Base-by-base conservation (phyloP, 208 protist genomes). In the Novymonas esmeraldas region DNA sequence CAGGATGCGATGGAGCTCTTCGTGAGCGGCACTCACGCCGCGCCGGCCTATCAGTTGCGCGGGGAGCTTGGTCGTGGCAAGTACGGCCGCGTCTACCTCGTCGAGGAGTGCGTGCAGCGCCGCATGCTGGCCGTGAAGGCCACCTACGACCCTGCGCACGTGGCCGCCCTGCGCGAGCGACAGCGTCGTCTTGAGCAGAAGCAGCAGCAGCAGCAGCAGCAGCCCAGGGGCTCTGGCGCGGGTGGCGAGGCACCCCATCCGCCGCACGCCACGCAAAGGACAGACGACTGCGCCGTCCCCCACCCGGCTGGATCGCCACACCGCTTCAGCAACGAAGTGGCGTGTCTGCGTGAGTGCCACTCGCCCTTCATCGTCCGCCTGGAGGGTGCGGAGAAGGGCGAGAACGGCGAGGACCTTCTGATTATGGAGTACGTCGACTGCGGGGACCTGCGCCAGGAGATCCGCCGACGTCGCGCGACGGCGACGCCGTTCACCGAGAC, bases 371-470 rank as follows among this genome's bases (percentile, higher is more conserved):
- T 73, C 28, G 50, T 73, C 26, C 68, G 59, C 22, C 59, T 73
- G 31, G 49, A 60, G 20, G 68, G 50, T 3, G 50, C 48, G 14
- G 68, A 66, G 31, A 73, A 66, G 39, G 68, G 68, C 2, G 75
- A 73, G 22, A 74, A 76, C 34, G 74, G 74, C 10, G 76, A 77
- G 45, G 78, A 85, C 44, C 67, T 85, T 18, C 70, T 94, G n/a
- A 66, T 88, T 29, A 79, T 94, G 64, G 85, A 91, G 48, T 94
- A 87, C 70, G 82, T 83, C 33, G 83, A 94, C 66, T 74, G 72
- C 24, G 88, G 88, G 2, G 83, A 94, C 62, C 70, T 94, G 4
- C 68, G 76, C 6, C 62, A 80, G 49, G 79, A 93, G 39, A 87
- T 93, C 48, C 71, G 73, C 26, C 70, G 62, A 7, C 77, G 87